Percentiles rank a stretch among this genome's conserved stretches.
Conservation (phyloP, 2,329 filamentous ascomycete genomes). For the Exophiala dermatitidis region DNA sequence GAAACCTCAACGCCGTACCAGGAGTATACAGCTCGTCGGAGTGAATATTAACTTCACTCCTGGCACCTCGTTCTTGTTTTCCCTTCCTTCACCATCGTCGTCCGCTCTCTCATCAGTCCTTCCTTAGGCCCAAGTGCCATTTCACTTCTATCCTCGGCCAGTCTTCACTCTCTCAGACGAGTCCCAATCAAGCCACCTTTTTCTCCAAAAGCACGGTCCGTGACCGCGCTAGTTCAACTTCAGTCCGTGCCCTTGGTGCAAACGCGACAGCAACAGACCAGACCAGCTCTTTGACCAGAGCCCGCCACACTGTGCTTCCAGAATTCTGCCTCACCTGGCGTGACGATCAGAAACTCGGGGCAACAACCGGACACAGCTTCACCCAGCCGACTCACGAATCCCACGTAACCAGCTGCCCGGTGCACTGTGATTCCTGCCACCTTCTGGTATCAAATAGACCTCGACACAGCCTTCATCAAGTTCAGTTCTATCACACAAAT, state of each 20-base stretch:
- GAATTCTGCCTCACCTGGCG: slow-evolving; percentile 19
- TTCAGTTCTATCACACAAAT: neutral
- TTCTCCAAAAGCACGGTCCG: slow-evolving; percentile 18
- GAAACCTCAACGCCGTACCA: neutral
- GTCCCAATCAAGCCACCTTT: slow-evolving; percentile 11
- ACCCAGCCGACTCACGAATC: slow-evolving; percentile 9
- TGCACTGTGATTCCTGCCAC: slow-evolving; percentile 15
- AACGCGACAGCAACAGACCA: neutral
- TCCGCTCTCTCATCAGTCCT: slow-evolving; percentile 11
- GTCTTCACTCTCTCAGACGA: slow-evolving; percentile 22
- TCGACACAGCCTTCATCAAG: slow-evolving; percentile 2
- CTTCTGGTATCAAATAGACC: slow-evolving; percentile 17
- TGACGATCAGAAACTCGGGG: slow-evolving; percentile 15
- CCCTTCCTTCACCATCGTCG: neutral
- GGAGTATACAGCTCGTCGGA: neutral
- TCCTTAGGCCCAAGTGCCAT: slow-evolving; percentile 14
- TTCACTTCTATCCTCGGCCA: slow-evolving; percentile 13
- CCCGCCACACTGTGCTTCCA: slow-evolving; percentile 1
- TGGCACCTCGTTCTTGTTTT: slow-evolving; percentile 4
- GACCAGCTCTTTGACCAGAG: slow-evolving; percentile 21
- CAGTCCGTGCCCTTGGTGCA: slow-evolving; percentile 13
- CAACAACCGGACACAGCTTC: slow-evolving; percentile 14
- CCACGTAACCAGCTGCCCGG: slow-evolving; percentile 13
- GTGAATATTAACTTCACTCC: slow-evolving; percentile 4
- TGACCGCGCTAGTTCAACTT: slow-evolving; percentile 16